A percentile compares a stretch with the other conserved stretches of the same genome.
Conservation (phyloP, 2,329 filamentous ascomycete species). For the Epichloe glyceriae region DNA sequence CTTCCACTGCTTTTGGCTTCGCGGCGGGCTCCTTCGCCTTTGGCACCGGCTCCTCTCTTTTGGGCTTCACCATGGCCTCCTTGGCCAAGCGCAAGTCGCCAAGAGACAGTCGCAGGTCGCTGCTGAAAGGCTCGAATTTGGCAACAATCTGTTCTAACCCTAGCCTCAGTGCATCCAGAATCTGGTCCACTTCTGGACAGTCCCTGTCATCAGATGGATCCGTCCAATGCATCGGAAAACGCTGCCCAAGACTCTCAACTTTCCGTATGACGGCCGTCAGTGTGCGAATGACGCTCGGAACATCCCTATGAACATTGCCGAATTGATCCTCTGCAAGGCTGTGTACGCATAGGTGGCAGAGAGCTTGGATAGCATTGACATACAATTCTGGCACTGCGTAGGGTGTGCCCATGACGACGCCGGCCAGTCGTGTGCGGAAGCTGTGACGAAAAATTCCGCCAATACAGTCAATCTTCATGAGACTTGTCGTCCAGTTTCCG, state of each 20-base stretch:
- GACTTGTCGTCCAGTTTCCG: constrained; percentile 30
- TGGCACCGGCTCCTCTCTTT: background rate
- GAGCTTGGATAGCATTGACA: constrained; percentile 56
- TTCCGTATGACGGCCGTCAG: constrained; percentile 56
- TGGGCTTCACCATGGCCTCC: constrained; percentile 38
- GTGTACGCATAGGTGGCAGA: constrained; percentile 56
- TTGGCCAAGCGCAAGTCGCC: constrained; percentile 63
- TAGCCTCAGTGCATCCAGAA: constrained; percentile 51
- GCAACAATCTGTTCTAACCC: constrained; percentile 53
- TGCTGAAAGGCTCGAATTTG: constrained; percentile 63
- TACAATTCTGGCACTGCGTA: constrained; percentile 57
- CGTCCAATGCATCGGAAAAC: constrained; percentile 61
- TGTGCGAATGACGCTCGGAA: constrained; percentile 59
- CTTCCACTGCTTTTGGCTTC: constrained; percentile 15
- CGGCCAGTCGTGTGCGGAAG: constrained; percentile 50
- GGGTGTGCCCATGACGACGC: constrained; percentile 60
- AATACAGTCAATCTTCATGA: constrained; percentile 37
- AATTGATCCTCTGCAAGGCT: constrained; percentile 71
- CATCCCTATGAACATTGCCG: constrained; percentile 74
- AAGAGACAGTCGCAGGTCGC: constrained; percentile 54
- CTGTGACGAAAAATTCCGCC: constrained; percentile 59
- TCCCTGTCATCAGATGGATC: constrained; percentile 49
- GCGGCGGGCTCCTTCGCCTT: constrained; percentile 17
- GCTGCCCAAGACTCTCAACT: constrained; percentile 53
- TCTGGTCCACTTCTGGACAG: constrained; percentile 54